A percentile compares a stretch with the other conserved stretches of the same genome.
phyloP scores from a whole-genome alignment of 768 basidiomycete genomes.

The Tubosaeta sp. region DNA sequence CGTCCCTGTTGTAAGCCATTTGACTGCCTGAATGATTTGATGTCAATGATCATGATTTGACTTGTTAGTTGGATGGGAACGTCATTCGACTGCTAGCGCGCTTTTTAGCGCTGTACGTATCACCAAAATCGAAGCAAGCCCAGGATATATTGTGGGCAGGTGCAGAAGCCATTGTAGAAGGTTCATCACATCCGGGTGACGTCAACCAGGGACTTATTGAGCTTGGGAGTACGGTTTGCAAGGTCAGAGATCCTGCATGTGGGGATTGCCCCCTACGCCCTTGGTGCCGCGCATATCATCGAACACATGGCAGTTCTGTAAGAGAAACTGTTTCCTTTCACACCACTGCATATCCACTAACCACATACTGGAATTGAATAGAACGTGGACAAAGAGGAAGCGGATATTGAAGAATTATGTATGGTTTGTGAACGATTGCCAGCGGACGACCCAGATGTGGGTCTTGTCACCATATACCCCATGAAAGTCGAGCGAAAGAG shows the following conservation, averaged over 20 bases:
- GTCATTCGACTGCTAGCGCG: conserved; percentile 83
- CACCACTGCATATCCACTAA: background rate
- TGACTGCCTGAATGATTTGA: background rate
- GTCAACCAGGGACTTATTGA: conserved; percentile 94
- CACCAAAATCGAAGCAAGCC: conserved; percentile 73
- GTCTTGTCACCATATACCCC: conserved; percentile 70
- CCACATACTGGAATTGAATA: background rate
- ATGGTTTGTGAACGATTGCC: conserved; percentile 58
- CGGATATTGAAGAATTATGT: conserved; percentile 80
- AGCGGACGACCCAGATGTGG: conserved; percentile 12
- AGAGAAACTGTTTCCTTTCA: background rate
- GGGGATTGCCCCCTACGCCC: conserved; percentile 61
- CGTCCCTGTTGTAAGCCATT: conserved; percentile 71
- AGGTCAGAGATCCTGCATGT: conserved; percentile 76
- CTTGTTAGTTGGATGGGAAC: conserved; percentile 78
- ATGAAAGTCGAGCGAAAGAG: conserved; percentile 84
- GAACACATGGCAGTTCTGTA: conserved; percentile 12
- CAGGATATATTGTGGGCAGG: conserved; percentile 81
- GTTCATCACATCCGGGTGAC: conserved; percentile 61
- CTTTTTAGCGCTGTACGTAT: conserved; percentile 75
- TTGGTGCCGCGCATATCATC: conserved; percentile 64
- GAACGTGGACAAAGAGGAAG: conserved; percentile 10
- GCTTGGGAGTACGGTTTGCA: conserved; percentile 90
- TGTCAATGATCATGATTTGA: background rate
- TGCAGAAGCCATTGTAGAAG: conserved; percentile 65